Evolutionary conservation across 2,329 filamentous ascomycete genomes (phyloP).

Genomic region (Talaromyces piceae): DNA sequence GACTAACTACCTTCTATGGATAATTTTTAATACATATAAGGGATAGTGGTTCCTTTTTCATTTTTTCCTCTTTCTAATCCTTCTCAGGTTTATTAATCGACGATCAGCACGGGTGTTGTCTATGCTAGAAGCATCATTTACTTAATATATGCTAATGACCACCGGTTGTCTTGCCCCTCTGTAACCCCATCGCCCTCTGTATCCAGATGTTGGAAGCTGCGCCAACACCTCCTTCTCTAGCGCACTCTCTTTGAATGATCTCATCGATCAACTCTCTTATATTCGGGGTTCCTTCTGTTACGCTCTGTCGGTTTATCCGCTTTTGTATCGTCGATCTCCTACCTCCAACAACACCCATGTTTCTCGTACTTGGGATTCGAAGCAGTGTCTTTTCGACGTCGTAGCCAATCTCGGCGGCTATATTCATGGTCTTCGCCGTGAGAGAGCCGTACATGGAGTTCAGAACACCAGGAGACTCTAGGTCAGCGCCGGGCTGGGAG

Average conservation of each 20-base stretch:
- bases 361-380: conserved; percentile 85
- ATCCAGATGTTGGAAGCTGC: conserved; percentile 45
- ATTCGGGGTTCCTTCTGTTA: conserved; percentile 37
- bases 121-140: neutral
- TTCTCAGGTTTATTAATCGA: neutral
- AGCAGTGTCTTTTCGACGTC: conserved; percentile 75
- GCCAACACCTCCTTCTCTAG: conserved; percentile 37
- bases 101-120: too few relatives aligned
- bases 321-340: conserved; percentile 14
- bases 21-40: too few relatives aligned
- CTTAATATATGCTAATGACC: conserved; percentile 2
- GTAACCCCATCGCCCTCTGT: conserved; percentile 41
- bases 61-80: neutral
- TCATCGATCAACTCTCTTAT: conserved; percentile 50
- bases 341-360: conserved; percentile 71
- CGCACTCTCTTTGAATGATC: conserved; percentile 51
- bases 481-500: neutral
- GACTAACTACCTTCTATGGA: too few relatives aligned
- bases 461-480: conserved; percentile 20
- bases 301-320: conserved; percentile 17
- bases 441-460: conserved; percentile 75
- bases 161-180: conserved; percentile 37
- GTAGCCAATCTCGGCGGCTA: conserved; percentile 67
- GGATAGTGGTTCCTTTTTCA: too few relatives aligned
- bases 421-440: conserved; percentile 64